phyloP scores from a whole-genome alignment of 2,329 filamentous ascomycete species.

The Fonsecaea nubica region DNA sequence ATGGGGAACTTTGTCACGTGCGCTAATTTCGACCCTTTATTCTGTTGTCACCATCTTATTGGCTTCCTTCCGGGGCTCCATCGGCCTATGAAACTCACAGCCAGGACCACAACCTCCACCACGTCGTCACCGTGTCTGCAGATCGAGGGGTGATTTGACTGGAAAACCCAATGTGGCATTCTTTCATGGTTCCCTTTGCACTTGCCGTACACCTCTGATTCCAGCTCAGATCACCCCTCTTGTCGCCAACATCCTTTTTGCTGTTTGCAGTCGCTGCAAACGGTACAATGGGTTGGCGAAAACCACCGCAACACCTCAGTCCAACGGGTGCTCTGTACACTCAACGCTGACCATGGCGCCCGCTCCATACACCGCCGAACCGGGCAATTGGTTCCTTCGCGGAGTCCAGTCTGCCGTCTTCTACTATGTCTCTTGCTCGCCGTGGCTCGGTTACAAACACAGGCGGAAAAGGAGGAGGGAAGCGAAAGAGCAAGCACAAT shows the following conservation, averaged over 20 bases:
- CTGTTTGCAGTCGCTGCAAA: constrained; percentile 11
- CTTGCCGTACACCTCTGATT: constrained; percentile 8
- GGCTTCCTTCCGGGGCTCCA: not conserved
- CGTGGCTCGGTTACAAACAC: constrained; percentile 73
- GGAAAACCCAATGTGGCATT: not conserved
- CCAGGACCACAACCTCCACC: constrained; percentile 16
- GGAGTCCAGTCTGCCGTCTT: constrained; percentile 59
- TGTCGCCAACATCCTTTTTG: not conserved
- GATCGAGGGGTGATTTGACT: constrained; percentile 14
- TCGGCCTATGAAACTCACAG: constrained; percentile 15
- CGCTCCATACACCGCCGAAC: constrained; percentile 27
- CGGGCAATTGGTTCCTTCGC: constrained; percentile 52
- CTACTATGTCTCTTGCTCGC: constrained; percentile 57
- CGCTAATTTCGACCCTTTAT: not conserved
- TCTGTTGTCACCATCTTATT: constrained; percentile 7
- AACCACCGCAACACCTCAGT: constrained; percentile 6
- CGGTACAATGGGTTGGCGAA: constrained; percentile 24
- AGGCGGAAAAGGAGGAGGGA: constrained; percentile 73
- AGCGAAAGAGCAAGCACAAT: constrained; percentile 71
- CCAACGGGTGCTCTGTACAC: constrained; percentile 9
- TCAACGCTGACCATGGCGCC: constrained; percentile 27
- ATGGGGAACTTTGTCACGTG: not conserved
- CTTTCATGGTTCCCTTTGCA: constrained; percentile 10
- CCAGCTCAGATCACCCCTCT: not conserved
- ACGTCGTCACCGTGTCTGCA: constrained; percentile 18